These are phyloP conservation scores for Flueggea neowawraea DNA, from an alignment of 441 rosid genomes.

Conservation along the genomic window DNA sequence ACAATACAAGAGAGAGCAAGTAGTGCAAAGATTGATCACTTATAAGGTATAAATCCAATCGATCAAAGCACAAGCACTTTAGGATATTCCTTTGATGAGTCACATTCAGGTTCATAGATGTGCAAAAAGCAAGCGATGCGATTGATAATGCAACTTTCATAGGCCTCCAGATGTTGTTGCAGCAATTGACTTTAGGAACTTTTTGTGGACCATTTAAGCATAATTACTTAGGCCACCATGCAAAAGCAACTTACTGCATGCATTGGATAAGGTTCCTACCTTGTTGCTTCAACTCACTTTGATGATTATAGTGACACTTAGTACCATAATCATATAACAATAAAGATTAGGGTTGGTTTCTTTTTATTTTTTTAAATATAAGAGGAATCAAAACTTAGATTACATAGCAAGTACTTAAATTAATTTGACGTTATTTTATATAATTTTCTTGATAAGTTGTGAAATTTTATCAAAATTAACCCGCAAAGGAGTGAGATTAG, in stretches of 20 bases:
- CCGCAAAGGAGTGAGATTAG: too few relatives aligned
- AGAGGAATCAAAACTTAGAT: too few relatives aligned
- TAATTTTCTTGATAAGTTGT: too few relatives aligned
- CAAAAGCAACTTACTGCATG: conserved; percentile 22
- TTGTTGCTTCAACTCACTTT: conserved; percentile 8
- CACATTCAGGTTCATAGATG: conserved; percentile 20
- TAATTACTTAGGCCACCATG: conserved; percentile 28
- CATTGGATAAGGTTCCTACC: conserved; percentile 24
- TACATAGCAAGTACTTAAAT: too few relatives aligned
- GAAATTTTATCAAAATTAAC: too few relatives aligned
- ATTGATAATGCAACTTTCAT: conserved; percentile 18
- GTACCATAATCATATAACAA: too few relatives aligned
- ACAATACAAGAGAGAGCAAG: too few relatives aligned
- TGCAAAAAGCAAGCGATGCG: conserved; percentile 28
- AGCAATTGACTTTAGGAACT: conserved; percentile 16
- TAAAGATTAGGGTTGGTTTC: too few relatives aligned
- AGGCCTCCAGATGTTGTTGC: conserved; percentile 20
- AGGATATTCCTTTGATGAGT: conserved; percentile 16
- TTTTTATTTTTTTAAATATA: too few relatives aligned
- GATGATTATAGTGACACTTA: conserved; percentile 8
- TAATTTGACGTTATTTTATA: too few relatives aligned
- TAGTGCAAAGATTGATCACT: not conserved
- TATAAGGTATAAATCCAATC: not conserved
- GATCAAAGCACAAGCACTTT: not conserved
- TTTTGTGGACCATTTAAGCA: conserved; percentile 31